phyloP scores from a whole-genome alignment of 2,329 filamentous ascomycete species.

The Fusarium irregulare region DNA sequence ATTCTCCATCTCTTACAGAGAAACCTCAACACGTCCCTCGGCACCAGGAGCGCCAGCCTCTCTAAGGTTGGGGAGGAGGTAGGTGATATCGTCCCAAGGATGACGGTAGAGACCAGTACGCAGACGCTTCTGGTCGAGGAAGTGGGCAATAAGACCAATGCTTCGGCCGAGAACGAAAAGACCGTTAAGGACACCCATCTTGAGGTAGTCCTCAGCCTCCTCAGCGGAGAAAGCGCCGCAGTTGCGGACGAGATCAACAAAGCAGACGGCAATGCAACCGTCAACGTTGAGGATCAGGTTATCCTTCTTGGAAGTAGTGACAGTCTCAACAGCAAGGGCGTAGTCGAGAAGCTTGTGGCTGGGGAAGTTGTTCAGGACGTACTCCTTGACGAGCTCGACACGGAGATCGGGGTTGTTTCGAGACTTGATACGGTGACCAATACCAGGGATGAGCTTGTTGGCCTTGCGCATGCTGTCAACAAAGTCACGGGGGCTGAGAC shows the following conservation, averaged over 20 bases:
- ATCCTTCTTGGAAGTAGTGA: conserved; percentile 99
- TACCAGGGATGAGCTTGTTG: conserved; percentile 99
- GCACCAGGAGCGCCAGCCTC: conserved; percentile 76
- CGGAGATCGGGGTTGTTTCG: conserved; percentile 99
- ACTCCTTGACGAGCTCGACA: conserved; percentile 99
- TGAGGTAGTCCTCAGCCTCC: conserved; percentile 98
- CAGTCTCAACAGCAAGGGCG: conserved; percentile 95
- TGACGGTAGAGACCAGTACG: conserved; percentile 98
- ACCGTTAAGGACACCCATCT: conserved; percentile 99
- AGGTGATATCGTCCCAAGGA: conserved; percentile 99
- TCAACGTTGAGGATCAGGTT: conserved; percentile 99
- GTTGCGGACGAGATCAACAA: conserved; percentile 97
- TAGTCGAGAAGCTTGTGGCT: conserved; percentile 99
- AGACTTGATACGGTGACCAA: conserved; percentile 99
- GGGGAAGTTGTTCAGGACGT: conserved; percentile 96
- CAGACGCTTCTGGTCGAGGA: conserved; percentile 99
- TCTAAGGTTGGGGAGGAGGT: conserved; percentile 84
- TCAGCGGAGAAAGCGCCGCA: conserved; percentile 95
- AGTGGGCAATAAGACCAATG: conserved; percentile 99
- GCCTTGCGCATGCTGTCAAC: conserved; percentile 99
- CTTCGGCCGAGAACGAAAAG: conserved; percentile 97
- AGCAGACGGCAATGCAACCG: conserved; percentile 97
- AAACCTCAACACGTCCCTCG: conserved; percentile 91
- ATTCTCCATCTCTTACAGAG: conserved; percentile 65
- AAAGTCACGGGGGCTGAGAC: conserved; percentile 97